Evolutionary conservation across 2,329 filamentous ascomycete genomes (phyloP), one percentile per base, ranked within the genome.

Genomic region (Ilyonectria mors-panacis): DNA sequence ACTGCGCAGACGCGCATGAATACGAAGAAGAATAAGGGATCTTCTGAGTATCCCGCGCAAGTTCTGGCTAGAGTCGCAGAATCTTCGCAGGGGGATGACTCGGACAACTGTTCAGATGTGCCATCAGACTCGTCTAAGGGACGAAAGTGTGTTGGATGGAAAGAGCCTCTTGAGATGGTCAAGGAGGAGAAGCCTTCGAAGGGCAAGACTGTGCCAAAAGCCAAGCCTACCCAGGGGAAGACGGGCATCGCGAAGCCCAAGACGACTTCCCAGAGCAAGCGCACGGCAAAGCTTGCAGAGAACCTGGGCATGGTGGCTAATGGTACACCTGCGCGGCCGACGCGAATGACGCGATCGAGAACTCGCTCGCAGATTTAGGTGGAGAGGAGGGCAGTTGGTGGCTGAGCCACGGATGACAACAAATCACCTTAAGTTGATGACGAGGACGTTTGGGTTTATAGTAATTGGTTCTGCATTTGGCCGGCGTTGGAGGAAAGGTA

Each of bases 11-110:
- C 80, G 7, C 76, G 77, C 23, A 62, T 67, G 57, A 82, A 82
- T 67, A 82, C 80, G 57, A 73, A 70, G 61, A 77, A 68, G 67
- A 82, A 82, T 70, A 80, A 71, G 75, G 79, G 79, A 23, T 74
- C 76, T 47, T 75, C 80, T 17, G 78, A 80, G 72, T 78, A 78
- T 58, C 79, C 80, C 17, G 74, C 78, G 30, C 74, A 80, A 50
- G 70, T 80, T 55, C 70, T 82, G 53, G 80, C 77, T 68, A 78
- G 71, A 69, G 66, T 73, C 60, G 71, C 72, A 53, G 75, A 74
- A 63, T 67, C 75, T 50, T 51, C 62, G 55, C 65, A 65, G 48
- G 66, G 59, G 28, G 77, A 75, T 6, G 68, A 68, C 12, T 69
- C 68, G n/a, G 73, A 75, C 19, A 57, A 54, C 48, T 8, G 15